Percentiles rank a stretch among this genome's conserved stretches.
phyloP scores from a whole-genome alignment of 129 eudicot genomes.

The sunflower (Helianthus annuus) region HanXRQr2.0-SUNRISE NC_035436.2:117702303-117702802 shows the following conservation, averaged over 20 bases:
- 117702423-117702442: conserved; percentile 19
- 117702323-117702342: conserved; percentile 96
- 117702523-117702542: conserved; percentile 16
- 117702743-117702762: conserved; percentile 1
- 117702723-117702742: conserved; percentile 10
- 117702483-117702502: conserved; percentile 99
- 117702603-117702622: conserved; percentile 27
- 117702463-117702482: conserved; percentile 95
- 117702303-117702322: conserved; percentile 99
- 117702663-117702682: conserved; percentile 98
- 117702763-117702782: conserved; percentile 48
- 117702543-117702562: background rate
- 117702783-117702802: conserved; percentile 95
- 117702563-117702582: background rate
- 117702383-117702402: conserved; percentile 1
- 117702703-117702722: conserved; percentile 15
- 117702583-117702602: conserved; percentile 17
- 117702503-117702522: conserved; percentile 99
- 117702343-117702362: conserved; percentile 98
- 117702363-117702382: conserved; percentile 42
- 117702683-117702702: conserved; percentile 94
- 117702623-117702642: conserved; percentile 96
- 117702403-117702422: background rate
- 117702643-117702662: conserved; percentile 79
- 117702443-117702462: conserved; percentile 66